These are phyloP conservation scores for Penicillium italicum DNA, from an alignment of 2,329 filamentous ascomycete species.

Conservation along the genomic window DNA sequence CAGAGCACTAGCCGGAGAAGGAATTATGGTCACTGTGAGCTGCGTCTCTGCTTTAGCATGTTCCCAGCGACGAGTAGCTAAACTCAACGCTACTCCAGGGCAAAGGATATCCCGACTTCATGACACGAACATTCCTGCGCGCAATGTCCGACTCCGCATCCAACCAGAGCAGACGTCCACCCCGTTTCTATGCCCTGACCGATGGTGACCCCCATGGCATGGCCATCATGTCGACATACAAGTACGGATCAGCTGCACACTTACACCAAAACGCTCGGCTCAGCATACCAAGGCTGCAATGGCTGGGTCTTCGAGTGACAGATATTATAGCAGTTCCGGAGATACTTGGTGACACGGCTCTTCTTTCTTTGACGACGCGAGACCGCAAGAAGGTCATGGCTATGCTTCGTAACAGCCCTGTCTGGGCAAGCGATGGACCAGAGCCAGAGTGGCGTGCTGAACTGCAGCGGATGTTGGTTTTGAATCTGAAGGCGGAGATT, in stretches of 20 bases:
- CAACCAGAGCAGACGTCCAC: constrained; percentile 17
- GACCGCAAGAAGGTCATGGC: constrained; percentile 54
- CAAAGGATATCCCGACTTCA: constrained; percentile 63
- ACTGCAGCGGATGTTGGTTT: constrained; percentile 59
- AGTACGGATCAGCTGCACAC: constrained; percentile 56
- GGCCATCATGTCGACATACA: constrained; percentile 61
- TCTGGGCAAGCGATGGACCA: constrained; percentile 43
- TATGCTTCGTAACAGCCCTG: constrained; percentile 50
- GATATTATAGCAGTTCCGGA: constrained; percentile 35
- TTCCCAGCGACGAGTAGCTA: not conserved
- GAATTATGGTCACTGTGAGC: constrained; percentile 56
- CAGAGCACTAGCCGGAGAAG: constrained; percentile 39
- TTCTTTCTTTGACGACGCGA: constrained; percentile 49
- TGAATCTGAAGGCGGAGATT: constrained; percentile 61
- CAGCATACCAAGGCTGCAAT: constrained; percentile 49
- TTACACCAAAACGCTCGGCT: constrained; percentile 51
- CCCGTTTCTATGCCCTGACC: constrained; percentile 53
- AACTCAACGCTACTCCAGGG: constrained; percentile 40
- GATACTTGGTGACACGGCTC: constrained; percentile 20
- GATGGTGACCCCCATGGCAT: constrained; percentile 63
- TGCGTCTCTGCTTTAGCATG: not conserved
- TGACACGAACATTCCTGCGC: constrained; percentile 54
- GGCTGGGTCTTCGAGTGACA: constrained; percentile 55
- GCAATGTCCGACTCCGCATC: constrained; percentile 39
- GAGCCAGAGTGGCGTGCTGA: constrained; percentile 49